Percentiles rank a stretch among this genome's conserved stretches.
phyloP scores from a whole-genome alignment of 176 grass and related monocot species.

The Triticum monococcum region DNA sequence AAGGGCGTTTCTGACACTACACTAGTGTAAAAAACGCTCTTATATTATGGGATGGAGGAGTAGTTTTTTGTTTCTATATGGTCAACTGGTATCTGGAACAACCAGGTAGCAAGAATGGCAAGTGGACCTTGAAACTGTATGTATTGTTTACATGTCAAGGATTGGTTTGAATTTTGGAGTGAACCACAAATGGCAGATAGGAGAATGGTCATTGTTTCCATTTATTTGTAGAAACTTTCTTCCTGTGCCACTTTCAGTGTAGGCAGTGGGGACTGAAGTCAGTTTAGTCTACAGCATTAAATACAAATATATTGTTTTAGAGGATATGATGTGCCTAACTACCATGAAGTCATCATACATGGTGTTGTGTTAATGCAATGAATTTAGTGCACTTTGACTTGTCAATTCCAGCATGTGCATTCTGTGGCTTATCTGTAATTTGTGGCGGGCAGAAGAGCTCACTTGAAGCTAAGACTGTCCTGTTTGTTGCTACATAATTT shows the following conservation, averaged over 20 bases:
- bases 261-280: not conserved
- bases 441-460: not conserved
- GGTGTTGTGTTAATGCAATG: conserved; percentile 17
- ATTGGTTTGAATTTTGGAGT: not conserved
- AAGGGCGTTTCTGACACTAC: too few species aligned
- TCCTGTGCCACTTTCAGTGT: not conserved
- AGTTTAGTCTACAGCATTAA: not conserved
- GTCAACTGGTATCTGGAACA: not conserved
- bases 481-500: not conserved
- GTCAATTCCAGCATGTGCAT: not conserved
- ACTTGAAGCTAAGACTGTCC: not conserved
- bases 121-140: not conserved
- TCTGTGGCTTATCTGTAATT: not conserved
- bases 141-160: not conserved
- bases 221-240: conserved; percentile 10
- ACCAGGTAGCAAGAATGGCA: conserved; percentile 1
- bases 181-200: not conserved
- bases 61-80: not conserved
- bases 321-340: not conserved
- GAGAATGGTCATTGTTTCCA: not conserved
- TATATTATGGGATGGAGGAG: too few species aligned
- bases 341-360: not conserved
- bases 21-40: too few species aligned
- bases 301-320: not conserved
- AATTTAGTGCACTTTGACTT: not conserved